phyloP scores from a whole-genome alignment of 2,329 filamentous ascomycete genomes.

The Exophiala dermatitidis region DNA sequence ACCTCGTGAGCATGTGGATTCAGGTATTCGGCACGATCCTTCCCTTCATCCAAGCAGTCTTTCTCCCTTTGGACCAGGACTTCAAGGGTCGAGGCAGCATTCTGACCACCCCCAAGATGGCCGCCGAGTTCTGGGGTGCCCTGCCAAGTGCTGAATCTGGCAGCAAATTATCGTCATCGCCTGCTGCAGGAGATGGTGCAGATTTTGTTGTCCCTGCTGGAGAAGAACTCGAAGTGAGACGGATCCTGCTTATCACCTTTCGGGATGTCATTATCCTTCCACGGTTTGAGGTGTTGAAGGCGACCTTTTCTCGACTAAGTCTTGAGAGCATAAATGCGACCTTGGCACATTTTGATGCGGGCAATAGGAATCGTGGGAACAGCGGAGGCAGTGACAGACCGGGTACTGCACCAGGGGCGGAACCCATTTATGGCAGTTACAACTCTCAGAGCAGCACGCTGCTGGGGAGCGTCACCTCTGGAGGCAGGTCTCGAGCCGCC shows the following conservation, averaged over 20 bases:
- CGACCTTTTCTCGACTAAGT: conserved; percentile 80
- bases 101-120: conserved; percentile 67
- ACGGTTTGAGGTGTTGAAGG: conserved; percentile 79
- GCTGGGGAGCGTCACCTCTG: conserved; percentile 57
- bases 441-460: conserved; percentile 73
- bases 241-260: conserved; percentile 79
- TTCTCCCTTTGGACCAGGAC: conserved; percentile 85
- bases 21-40: conserved; percentile 84
- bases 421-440: conserved; percentile 68
- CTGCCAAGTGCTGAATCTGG: conserved; percentile 45
- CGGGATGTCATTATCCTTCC: conserved; percentile 83
- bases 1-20: conserved; percentile 89
- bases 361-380: conserved; percentile 21
- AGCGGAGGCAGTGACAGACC: conserved; percentile 48
- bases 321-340: conserved; percentile 65
- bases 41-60: conserved; percentile 91
- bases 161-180: conserved; percentile 32
- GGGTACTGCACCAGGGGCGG: conserved; percentile 62
- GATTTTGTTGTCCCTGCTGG: conserved; percentile 38
- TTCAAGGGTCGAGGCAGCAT: conserved; percentile 78
- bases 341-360: conserved; percentile 38
- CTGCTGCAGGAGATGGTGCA: conserved; percentile 17
- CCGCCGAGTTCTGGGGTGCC: conserved; percentile 79
- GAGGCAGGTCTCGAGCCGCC: conserved; percentile 68
- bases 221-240: conserved; percentile 72